Conservation (phyloP, 2,329 filamentous ascomycete species). For the Colletotrichum shisoi region DNA sequence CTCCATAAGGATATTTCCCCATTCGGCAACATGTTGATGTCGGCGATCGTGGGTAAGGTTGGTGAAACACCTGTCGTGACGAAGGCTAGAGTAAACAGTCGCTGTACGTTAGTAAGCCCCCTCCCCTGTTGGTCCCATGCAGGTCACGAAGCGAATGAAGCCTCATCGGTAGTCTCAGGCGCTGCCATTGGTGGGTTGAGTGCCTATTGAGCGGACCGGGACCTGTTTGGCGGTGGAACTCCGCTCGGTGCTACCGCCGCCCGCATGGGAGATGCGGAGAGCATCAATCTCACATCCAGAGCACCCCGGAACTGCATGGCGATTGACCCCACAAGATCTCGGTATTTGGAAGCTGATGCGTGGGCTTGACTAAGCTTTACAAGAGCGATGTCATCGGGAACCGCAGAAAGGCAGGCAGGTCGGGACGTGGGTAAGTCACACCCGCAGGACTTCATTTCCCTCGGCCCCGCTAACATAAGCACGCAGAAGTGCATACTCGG, state of each 20-base stretch:
- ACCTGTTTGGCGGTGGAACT: conserved; percentile 24
- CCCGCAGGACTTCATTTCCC: not conserved
- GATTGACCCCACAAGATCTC: not conserved
- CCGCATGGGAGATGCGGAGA: conserved; percentile 14
- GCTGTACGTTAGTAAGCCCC: conserved; percentile 29
- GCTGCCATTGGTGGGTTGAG: conserved; percentile 13
- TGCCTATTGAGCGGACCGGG: conserved; percentile 13
- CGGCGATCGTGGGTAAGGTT: not conserved
- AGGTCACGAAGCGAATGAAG: not conserved
- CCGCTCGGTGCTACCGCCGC: conserved; percentile 15
- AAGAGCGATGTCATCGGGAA: not conserved
- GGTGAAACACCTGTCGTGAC: not conserved
- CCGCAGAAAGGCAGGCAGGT: not conserved
- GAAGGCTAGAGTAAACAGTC: conserved; percentile 11
- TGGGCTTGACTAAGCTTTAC: conserved; percentile 36
- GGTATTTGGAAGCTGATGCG: not conserved
- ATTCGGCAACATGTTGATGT: conserved; percentile 14
- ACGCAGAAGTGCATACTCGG: not conserved
- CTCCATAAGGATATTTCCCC: conserved; percentile 10
- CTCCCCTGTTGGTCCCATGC: not conserved
- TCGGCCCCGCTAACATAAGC: not conserved
- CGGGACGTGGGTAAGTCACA: not conserved
- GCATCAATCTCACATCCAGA: conserved; percentile 1
- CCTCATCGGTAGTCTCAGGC: conserved; percentile 1
- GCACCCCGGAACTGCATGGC: not conserved